Evolutionary conservation across 1,284 basidiomycete species (phyloP), one percentile per base, ranked within the genome.

Genomic region (Puccinia triticina): DNA sequence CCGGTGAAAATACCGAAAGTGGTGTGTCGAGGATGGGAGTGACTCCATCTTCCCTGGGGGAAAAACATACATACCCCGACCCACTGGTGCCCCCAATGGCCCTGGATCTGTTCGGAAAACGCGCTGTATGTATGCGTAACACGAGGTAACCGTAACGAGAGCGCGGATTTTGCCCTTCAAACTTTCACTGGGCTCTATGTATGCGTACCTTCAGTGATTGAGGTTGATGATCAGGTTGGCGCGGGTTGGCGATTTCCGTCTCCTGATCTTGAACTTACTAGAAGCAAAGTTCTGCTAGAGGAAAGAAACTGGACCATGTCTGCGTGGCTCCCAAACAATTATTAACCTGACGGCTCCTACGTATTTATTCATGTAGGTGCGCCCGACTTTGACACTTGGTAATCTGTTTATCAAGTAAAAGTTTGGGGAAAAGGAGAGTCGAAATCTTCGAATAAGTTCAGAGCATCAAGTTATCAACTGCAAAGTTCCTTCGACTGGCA

Each of bases 31-130:
- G 43, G 66, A 69, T 16, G 66, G 12, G 43, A 16, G 43, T 46
- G 43, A 69, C 43, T 46, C n/a, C 43, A 48, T 40, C 43, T 69
- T 69, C 34, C 16, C 66, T 26, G 66, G 34, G 40, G 21, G 34
- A 48, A 32, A 69, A 66, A 12, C 64, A 10, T 40, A 12, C 64
- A 10, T 40, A 14, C 66, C 40, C n/a, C 37, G 37, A 32, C 64
- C 64, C 37, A 66, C 64, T 66, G 64, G 12, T 48, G n/a, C 23
- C 66, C 66, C 66, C 66, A 69, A 69, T 69, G 66, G 10, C n/a
- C 8, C 14, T 26, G 43, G 43, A 69, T 69, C 66, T 69, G n/a
- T 48, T 48, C 43, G 11, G 26, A 69, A 8, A 11, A 26, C 26
- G 23, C 4, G 66, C 23, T 69, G 66, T 48, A 14, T 69, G 40